A percentile compares a stretch with the other conserved stretches of the same genome.
phyloP scores from a whole-genome alignment of 1,139 yeast genomes.

The Geotrichum reessii region DNA sequence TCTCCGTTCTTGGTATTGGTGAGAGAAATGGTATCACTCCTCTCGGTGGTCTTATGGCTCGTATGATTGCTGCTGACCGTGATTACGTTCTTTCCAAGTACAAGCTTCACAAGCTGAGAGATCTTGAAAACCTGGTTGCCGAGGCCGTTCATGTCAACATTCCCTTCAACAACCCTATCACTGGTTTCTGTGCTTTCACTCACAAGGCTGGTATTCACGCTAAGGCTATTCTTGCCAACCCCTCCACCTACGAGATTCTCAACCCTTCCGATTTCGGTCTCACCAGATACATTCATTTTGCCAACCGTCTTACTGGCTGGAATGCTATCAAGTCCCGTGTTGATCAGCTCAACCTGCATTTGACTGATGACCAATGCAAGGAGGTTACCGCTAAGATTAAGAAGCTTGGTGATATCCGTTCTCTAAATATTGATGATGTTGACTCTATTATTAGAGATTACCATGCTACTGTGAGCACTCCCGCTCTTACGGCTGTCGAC shows the following conservation, averaged over 20 bases:
- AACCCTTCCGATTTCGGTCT: constrained; percentile 94
- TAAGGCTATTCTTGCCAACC: constrained; percentile 96
- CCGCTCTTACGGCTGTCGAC: constrained; percentile 27
- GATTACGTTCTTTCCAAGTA: constrained; percentile 93
- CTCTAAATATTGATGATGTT: constrained; percentile 91
- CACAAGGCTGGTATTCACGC: constrained; percentile 99
- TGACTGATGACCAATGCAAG: constrained; percentile 89
- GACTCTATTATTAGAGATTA: constrained; percentile 92
- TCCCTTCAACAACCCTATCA: constrained; percentile 97
- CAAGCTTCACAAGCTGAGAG: constrained; percentile 93
- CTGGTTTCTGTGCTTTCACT: constrained; percentile 98
- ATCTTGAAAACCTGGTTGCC: constrained; percentile 90
- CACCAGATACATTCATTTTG: constrained; percentile 92
- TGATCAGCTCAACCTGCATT: constrained; percentile 85
- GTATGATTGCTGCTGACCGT: constrained; percentile 98
- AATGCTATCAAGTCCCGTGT: constrained; percentile 97
- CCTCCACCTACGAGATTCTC: constrained; percentile 93
- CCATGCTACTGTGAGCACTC: constrained; percentile 63
- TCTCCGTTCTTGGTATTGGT: constrained; percentile 96
- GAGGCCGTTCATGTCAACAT: constrained; percentile 95
- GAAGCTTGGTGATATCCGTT: constrained; percentile 90
- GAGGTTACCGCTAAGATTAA: constrained; percentile 92
- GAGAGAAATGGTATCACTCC: constrained; percentile 99
- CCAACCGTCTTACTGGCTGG: constrained; percentile 98
- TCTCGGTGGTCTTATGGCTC: constrained; percentile 95